phyloP scores from a whole-genome alignment of 176 grass and related monocot species.

The Puccinellia tenuiflora region DNA sequence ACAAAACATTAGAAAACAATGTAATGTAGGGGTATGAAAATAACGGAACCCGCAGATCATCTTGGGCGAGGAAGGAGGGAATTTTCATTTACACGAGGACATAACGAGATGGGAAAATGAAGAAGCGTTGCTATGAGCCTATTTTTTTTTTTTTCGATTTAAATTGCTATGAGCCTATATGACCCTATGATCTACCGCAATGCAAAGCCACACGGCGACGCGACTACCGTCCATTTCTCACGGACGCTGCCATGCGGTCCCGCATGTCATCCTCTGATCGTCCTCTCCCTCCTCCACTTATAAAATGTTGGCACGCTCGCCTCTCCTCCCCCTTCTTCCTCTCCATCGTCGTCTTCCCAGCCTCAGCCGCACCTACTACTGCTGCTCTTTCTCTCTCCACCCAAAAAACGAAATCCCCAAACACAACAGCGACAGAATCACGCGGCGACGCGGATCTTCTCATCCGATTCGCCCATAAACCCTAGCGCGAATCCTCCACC shows the following conservation, averaged over 20 bases:
- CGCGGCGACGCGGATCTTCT: neutral
- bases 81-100: neutral
- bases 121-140: neutral
- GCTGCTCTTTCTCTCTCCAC: neutral
- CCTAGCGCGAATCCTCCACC: neutral
- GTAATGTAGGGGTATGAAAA: neutral
- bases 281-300: neutral
- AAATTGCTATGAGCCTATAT: no score
- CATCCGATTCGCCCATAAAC: neutral
- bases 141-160: no score
- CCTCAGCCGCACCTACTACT: conserved; percentile 7
- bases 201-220: neutral
- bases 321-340: neutral
- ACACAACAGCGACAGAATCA: neutral
- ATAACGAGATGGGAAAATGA: neutral
- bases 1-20: neutral
- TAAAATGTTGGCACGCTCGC: neutral
- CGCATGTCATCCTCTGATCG: neutral
- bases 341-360: neutral
- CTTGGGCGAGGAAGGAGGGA: neutral
- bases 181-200: neutral
- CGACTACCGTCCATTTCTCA: neutral
- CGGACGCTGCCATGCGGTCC: neutral
- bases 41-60: neutral
- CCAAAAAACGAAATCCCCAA: conserved; percentile 15